Evolutionary conservation across 805 yeast species (phyloP), one percentile per base, ranked within the genome.

Genomic region (Lipomyces starkeyi): DNA sequence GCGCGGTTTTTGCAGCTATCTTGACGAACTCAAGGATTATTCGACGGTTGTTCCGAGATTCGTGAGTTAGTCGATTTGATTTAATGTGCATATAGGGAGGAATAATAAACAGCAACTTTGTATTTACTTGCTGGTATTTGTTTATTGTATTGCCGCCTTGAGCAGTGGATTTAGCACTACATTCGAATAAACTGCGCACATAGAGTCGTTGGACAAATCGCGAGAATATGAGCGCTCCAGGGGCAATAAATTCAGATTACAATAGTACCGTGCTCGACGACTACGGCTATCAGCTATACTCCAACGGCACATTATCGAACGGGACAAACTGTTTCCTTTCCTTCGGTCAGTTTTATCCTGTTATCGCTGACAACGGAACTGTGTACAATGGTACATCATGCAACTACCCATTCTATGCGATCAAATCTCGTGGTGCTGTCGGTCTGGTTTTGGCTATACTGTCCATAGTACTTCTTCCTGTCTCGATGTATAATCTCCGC

Each of bases 251-350:
- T 63, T 40, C 65, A 47, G 71, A 69, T 60, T 75, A 69, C 67
- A 68, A 75, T 67, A 64, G 66, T 52, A 63, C 69, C 22, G 64
- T 68, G 27, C 73, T 75, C 54, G 64, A 62, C 29, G 43, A 54
- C 6, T 75, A 49, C 66, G 58, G 64, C 52, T 74, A 74, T 62
- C 61, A 67, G 22, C 61, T 76, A 32, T 76, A 74, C 62, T 34
- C 67, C 29, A 75, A 76, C 64, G 78, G 78, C 13, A 75, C 78
- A 1, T 53, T 75, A 2, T 76, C 78, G 4, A 75, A 76, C 63
- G 73, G 69, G 25, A 54, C 78, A 17, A 56, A 72, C 57, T 75
- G 78, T 66, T 75, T 63, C 59, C 70, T 75, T 58, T 60, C 73
- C 11, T 75, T 75, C 63, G 75, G 76, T 17, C 52, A 53, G 52